Evolutionary conservation across 495 filamentous ascomycete species (phyloP), one percentile per base, ranked within the genome.

Genomic region (Penicillium longicatenatum): DNA sequence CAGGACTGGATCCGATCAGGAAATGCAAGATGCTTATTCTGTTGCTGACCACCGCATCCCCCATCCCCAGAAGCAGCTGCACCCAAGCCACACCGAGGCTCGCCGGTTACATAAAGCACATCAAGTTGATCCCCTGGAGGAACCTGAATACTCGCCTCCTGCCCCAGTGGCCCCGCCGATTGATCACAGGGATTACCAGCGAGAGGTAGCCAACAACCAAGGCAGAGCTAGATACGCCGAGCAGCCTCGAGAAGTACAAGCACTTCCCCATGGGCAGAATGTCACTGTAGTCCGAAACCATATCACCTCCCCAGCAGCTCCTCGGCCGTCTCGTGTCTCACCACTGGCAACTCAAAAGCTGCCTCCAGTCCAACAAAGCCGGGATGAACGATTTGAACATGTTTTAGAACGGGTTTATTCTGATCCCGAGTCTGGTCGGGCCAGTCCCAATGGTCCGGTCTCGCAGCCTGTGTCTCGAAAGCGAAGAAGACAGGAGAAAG

Each of bases 291-390:
- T 86, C 53, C 76, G 77, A 57, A 87, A 86, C 62, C 82, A 85
- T 61, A 85, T 87, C 50, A 81, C 76, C 12, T 89, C 88, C 17
- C 91, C 92, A 24, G 75, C 89, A 60, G 91, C 91, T 46, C 92
- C 92, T 37, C 89, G 90, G 57, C 92, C 92, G 30, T 86, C 88
- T 31, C 85, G 89, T 61, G 88, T 94, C 20, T 92, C 92, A 19
- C 90, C 89, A 9, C 69, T 94, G 46, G 86, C 88, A 21, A 79
- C 80, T 26, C 75, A 85, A 43, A 88, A 87, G 65, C 78, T 78
- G 39, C 81, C 84, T 26, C 78, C 82, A 6, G 73, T 73, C 24
- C 69, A 71, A 30, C 75, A 74, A 54, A 46, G 55, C 21, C 71
- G 62, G 48, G 65, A 66, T 33, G 57, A 61, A 22, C 66, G 69